These are phyloP conservation scores for Aspergillus eucalypticola DNA, from an alignment of 2,329 filamentous ascomycete species.

Conservation along the genomic window DNA sequence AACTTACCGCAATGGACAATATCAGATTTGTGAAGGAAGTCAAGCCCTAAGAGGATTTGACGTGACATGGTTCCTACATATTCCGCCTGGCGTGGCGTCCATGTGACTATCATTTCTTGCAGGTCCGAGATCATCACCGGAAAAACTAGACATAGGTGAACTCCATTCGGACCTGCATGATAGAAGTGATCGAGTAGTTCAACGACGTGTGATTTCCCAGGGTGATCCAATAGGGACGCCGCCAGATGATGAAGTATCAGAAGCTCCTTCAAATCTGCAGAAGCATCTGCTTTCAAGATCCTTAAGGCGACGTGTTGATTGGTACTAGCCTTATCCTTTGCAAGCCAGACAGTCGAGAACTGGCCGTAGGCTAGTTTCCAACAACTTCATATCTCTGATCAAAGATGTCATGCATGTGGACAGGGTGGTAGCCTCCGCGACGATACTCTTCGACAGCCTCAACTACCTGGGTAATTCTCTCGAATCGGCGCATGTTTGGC, in stretches of 20 bases:
- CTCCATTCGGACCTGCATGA: slow-evolving; percentile 25
- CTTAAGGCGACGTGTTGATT: slow-evolving; percentile 25
- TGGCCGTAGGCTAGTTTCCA: slow-evolving; percentile 23
- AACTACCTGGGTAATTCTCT: neutral
- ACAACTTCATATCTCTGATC: slow-evolving; percentile 22
- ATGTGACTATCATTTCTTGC: slow-evolving; percentile 18
- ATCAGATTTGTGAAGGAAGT: slow-evolving; percentile 19
- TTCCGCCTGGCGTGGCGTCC: slow-evolving; percentile 14
- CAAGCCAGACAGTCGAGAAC: slow-evolving; percentile 30
- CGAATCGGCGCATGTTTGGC: neutral
- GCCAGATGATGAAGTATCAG: slow-evolving; percentile 20
- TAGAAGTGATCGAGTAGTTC: slow-evolving; percentile 27
- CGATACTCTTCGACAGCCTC: slow-evolving; percentile 30
- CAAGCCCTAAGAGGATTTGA: slow-evolving; percentile 21
- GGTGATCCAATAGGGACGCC: slow-evolving; percentile 12
- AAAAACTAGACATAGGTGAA: slow-evolving; percentile 27
- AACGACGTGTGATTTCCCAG: slow-evolving; percentile 22
- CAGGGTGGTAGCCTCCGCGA: slow-evolving; percentile 28
- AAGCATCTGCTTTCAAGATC: slow-evolving; percentile 27
- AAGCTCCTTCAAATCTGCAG: slow-evolving; percentile 22
- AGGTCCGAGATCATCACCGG: slow-evolving; percentile 28
- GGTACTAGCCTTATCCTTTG: slow-evolving; percentile 21
- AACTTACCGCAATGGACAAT: slow-evolving; percentile 25
- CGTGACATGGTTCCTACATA: slow-evolving; percentile 20
- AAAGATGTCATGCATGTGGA: slow-evolving; percentile 26